A percentile compares a stretch with the other conserved stretches of the same genome.
Evolutionary conservation across 2,329 filamentous ascomycete species (phyloP).

Genomic region (Pseudogymnoascus sp.): DNA sequence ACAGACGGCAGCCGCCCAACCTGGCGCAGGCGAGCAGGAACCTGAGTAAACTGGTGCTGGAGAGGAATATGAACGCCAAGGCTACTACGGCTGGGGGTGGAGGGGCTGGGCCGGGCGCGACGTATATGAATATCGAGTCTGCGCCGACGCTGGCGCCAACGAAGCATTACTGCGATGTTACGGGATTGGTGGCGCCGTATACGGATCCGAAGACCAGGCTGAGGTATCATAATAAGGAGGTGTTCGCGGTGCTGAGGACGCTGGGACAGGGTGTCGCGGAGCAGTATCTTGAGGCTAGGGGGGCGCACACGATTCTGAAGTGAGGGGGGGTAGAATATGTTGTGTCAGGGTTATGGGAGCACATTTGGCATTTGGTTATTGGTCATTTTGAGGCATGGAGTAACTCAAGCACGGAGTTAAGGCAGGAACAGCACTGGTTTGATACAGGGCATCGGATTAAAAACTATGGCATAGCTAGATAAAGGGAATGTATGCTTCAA

Average conservation of each 20-base stretch:
- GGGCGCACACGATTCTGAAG: constrained; percentile 88
- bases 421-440: background rate
- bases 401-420: constrained; percentile 1
- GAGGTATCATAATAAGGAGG: constrained; percentile 86
- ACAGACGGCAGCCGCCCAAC: constrained; percentile 46
- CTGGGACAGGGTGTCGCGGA: constrained; percentile 78
- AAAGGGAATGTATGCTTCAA: constrained; percentile 28
- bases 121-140: constrained; percentile 94
- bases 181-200: constrained; percentile 84
- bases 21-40: constrained; percentile 84
- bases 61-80: constrained; percentile 59
- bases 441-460: constrained; percentile 4
- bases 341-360: background rate
- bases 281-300: constrained; percentile 80
- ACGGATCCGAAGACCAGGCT: constrained; percentile 90
- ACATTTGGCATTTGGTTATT: constrained; percentile 3
- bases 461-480: background rate
- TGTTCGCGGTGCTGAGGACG: constrained; percentile 75
- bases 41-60: constrained; percentile 78
- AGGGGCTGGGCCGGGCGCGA: constrained; percentile 61
- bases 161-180: constrained; percentile 92
- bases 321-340: constrained; percentile 38
- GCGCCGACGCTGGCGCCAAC: constrained; percentile 80
- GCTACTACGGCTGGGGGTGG: constrained; percentile 27
- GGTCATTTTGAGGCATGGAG: background rate